Evolutionary conservation across 768 basidiomycete genomes (phyloP).

Genomic region (Lactarius hatsudake): DNA sequence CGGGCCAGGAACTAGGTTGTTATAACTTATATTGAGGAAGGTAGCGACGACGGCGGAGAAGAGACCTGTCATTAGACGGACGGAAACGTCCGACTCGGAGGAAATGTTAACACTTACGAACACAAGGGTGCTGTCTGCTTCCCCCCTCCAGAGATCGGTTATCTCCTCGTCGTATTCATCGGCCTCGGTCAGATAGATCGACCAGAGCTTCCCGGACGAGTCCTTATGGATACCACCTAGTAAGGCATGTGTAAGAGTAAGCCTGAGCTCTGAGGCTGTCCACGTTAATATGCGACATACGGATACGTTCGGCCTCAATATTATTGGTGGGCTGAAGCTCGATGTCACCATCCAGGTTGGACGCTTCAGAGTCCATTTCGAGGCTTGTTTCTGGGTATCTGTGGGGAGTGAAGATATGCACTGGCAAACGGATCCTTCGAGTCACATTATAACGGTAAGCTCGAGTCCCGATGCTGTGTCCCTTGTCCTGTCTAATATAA

Average conservation of each 20-base stretch:
- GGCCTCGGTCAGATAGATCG: not conserved
- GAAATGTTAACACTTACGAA: not conserved
- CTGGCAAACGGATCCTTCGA: no score
- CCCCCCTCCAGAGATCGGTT: not conserved
- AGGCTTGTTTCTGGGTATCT: no score
- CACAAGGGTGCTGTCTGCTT: not conserved
- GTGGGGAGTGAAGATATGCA: no score
- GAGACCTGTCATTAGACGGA: not conserved
- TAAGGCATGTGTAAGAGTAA: not conserved
- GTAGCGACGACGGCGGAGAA: not conserved
- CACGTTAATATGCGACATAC: not conserved
- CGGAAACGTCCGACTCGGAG: not conserved
- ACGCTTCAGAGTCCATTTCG: no score
- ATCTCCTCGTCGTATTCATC: not conserved
- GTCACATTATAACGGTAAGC: no score
- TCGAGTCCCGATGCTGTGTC: no score
- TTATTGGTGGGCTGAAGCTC: not conserved
- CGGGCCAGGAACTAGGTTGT: not conserved
- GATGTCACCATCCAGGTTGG: no score
- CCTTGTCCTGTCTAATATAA: no score
- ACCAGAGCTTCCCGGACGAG: not conserved
- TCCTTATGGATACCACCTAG: not conserved
- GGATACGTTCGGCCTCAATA: not conserved
- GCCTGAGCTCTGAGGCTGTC: no score
- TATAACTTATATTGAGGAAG: not conserved